Base-by-base conservation (phyloP, 495 filamentous ascomycete species). In the Pyrenula aspistea region DNA sequence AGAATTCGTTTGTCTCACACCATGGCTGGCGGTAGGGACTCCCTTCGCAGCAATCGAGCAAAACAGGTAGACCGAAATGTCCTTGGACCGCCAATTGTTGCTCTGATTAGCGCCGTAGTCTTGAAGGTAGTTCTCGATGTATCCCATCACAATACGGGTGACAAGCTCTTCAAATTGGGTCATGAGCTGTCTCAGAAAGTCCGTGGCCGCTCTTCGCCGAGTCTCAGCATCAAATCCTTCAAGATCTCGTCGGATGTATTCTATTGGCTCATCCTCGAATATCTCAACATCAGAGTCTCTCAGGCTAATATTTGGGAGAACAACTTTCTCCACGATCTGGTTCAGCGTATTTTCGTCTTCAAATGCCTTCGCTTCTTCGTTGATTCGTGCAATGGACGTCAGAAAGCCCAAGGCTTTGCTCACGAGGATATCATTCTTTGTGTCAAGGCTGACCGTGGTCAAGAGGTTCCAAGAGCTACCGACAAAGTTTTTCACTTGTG, bases 181-280 rank as follows among this genome's bases (percentile, higher is more conserved):
- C 56, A 95, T 84, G 51, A 99, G 77, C 59, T 87, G 83, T 51
- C 88, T 80, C 51, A 97, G 71, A 71, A 99, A 97, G 68, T 96
- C 91, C 2, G 92, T 97, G 2, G 94, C 89, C 52, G 91, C 89
- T 63, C 92, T 79, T 57, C 94, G 80, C 60, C 94, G 76, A 2
- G 94, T 97, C 60, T 97, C 94, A 54, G 85, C 90, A 65, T 97
- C 94, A 0, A 91, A 95, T 21, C 94, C 94, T 68, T 99, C 94
- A 15, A 99, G 78, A 67, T 99, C 92, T 59, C 90, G 83, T 54
- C 94, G 79, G 63, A 97, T 97, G 69, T 95, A 99, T 67, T 99
- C 94, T 66, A 99, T 96, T 2, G 94, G 94, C 67, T 99, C 94
- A 63, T 99, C 94, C 66, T 97, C 94, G 61, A 97, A 96, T 36